Evolutionary conservation across 164 flowering plant species (phyloP), one percentile per base, ranked within the genome.

Genomic region (Cinnamomum micranthum): DNA sequence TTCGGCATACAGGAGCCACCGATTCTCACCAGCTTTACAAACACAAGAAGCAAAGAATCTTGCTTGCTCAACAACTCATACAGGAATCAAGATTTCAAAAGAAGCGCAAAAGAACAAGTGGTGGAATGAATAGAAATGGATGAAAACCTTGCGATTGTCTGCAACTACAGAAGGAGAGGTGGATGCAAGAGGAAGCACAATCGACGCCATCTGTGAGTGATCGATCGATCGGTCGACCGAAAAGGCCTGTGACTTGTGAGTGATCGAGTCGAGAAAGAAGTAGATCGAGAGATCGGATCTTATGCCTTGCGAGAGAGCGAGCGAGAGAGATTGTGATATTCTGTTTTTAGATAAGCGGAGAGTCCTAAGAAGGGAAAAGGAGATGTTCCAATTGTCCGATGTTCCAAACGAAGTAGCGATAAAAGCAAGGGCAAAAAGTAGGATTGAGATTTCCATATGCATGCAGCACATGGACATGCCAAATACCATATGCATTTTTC

Each of bases 141-240:
- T 73, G 2, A 7, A 22, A 71, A 85, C 89, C 88, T 82, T 84
- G 81, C 28, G 77, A 68, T 19, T 75, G 19, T 79, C 77, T 1
- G 74, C 35, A 24, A 79, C 76, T 74, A 82, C 74, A 51, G 83
- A 77, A 1, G 85, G 75, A 73, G 88, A 66, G 15, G 73, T 79
- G 13, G 83, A 80, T 50, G 81, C 84, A 24, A 87, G 59, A 74
- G 90, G 78, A 31, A 87, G 82, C 81, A 87, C 71, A 50, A 87
- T 50, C 11, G 90, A 88, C 72, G 91, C 88, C 90, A 87, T 86
- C 84, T 74, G 68, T 76, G n/a, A 35, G 9, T 1, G 64, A 67
- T 67, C 69, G 35, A 67, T 4, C 17, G 64, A 67, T 67, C 69
- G 35, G 33, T 4, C 17, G 47, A 67, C 68, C 31, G 1, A 28